Percentiles rank a stretch among this genome's conserved stretches.
Conservation (phyloP, 495 filamentous ascomycete species). For the Wilcoxina mikolae region DNA sequence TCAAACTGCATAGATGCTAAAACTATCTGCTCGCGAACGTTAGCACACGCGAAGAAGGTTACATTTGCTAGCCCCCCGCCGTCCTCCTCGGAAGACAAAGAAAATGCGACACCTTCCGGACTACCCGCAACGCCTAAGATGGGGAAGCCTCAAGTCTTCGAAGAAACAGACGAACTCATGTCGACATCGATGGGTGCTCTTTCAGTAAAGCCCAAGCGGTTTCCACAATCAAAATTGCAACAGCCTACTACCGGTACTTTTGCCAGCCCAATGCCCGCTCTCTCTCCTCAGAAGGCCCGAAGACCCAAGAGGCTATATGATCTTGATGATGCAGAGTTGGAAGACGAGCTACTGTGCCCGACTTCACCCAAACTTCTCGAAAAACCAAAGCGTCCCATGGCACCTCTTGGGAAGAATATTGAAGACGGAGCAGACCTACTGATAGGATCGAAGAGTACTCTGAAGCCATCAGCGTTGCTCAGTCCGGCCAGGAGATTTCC, state of each 20-base stretch:
- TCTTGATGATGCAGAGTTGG: constrained; percentile 14
- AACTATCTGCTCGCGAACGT: background rate
- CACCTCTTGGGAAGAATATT: background rate
- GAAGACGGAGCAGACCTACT: constrained; percentile 2
- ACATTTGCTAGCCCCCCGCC: constrained; percentile 2
- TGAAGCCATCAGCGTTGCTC: constrained; percentile 10
- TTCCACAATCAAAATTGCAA: constrained; percentile 17
- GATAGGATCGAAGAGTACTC: background rate
- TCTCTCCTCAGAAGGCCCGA: constrained; percentile 22
- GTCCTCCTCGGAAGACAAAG: constrained; percentile 18
- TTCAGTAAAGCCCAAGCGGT: constrained; percentile 22
- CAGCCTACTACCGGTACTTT: constrained; percentile 17
- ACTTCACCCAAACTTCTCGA: constrained; percentile 9
- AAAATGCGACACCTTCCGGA: constrained; percentile 15
- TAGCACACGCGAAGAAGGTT: constrained; percentile 15
- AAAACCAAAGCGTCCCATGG: constrained; percentile 17
- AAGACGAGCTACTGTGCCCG: constrained; percentile 21
- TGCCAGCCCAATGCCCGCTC: constrained; percentile 13
- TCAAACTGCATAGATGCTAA: background rate
- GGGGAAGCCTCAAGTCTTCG: background rate
- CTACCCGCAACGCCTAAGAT: background rate
- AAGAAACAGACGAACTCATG: constrained; percentile 23
- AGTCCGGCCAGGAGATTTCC: constrained; percentile 18
- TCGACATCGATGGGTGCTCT: constrained; percentile 25
- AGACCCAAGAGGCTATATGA: background rate